phyloP scores from a whole-genome alignment of 176 grass and related monocot species.

The Stipa capillata region DNA sequence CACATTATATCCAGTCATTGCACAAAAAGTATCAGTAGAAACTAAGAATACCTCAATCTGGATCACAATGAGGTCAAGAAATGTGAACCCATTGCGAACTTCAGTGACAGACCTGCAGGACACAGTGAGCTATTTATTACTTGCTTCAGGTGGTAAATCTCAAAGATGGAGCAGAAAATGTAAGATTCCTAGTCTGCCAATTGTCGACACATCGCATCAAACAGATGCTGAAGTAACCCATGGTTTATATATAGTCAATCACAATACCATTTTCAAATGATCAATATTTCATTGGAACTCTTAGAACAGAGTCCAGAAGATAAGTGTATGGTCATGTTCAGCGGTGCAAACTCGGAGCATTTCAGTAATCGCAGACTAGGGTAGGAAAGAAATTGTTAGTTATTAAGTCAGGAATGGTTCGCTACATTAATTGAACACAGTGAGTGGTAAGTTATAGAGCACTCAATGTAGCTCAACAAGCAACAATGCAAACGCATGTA shows the following conservation, averaged over 20 bases:
- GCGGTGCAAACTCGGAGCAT: neutral
- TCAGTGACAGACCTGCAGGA: slow-evolving; percentile 74
- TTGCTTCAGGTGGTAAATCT: neutral
- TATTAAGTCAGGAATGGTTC: neutral
- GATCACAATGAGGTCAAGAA: slow-evolving; percentile 88
- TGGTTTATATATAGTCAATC: neutral
- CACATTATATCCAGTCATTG: neutral
- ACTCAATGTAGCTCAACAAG: neutral
- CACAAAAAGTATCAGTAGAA: neutral
- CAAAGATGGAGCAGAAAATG: neutral
- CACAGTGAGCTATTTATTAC: neutral
- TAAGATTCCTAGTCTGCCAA: neutral
- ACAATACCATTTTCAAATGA: neutral
- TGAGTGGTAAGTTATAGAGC: neutral
- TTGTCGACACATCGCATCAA: neutral
- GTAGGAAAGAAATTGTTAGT: neutral
- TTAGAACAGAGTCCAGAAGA: neutral
- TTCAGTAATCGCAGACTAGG: neutral
- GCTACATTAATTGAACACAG: neutral
- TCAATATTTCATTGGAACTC: neutral
- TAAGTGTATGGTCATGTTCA: neutral
- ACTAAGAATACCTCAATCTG: slow-evolving; percentile 70
- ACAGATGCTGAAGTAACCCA: neutral
- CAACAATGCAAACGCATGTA: neutral
- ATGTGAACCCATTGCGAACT: slow-evolving; percentile 90